Conservation (phyloP, 805 yeast species). For the Debaryomyces tyrocola region DNA sequence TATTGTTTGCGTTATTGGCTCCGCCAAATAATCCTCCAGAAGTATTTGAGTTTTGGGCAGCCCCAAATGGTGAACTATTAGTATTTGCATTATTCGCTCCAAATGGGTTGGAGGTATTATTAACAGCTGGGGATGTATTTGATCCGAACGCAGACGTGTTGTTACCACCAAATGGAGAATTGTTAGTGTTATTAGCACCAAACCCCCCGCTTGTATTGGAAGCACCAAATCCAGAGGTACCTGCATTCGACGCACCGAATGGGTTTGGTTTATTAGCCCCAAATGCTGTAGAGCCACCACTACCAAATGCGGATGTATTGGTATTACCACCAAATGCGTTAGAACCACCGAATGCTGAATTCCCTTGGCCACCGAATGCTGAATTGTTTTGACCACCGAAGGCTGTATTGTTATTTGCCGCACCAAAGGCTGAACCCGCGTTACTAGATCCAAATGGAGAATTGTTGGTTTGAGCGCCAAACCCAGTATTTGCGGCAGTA, state of each 20-base stretch:
- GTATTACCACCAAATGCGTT: conserved; percentile 5
- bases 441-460: conserved; percentile 30
- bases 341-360: conserved; percentile 10
- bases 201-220: conserved; percentile 20
- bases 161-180: conserved; percentile 29
- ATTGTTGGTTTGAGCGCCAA: conserved; percentile 9
- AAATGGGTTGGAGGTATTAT: conserved; percentile 7
- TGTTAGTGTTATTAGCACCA: conserved; percentile 17
- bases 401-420: conserved; percentile 14
- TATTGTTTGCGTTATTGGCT: conserved; percentile 6
- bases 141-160: conserved; percentile 20
- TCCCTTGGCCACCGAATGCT: conserved; percentile 16
- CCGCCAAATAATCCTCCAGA: conserved; percentile 9
- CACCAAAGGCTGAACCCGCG: conserved; percentile 20
- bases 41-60: conserved; percentile 12
- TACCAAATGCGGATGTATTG: conserved; percentile 40
- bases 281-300: conserved; percentile 27
- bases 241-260: conserved; percentile 17
- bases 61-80: conserved; percentile 35
- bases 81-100: conserved; percentile 12
- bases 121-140: conserved; percentile 10
- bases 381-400: conserved; percentile 21
- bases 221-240: conserved; percentile 33
- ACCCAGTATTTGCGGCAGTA: conserved; percentile 23
- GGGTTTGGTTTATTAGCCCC: conserved; percentile 14